A percentile compares a stretch with the other conserved stretches of the same genome.
These are phyloP conservation scores for Trichosporon asahii DNA, from an alignment of 1,284 basidiomycete species.

Conservation along the genomic window DNA sequence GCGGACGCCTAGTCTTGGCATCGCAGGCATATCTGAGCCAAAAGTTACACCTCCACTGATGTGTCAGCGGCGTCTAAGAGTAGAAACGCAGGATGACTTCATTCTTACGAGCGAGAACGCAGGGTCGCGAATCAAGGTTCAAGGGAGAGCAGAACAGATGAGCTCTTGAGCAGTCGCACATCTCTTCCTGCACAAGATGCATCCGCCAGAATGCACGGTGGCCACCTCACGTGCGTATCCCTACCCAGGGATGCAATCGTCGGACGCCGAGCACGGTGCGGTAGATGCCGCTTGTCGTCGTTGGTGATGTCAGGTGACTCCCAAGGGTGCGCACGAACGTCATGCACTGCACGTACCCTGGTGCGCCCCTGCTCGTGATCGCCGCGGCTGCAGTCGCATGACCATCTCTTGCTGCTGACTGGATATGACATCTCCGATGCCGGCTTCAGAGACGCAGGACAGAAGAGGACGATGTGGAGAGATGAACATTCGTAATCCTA, in stretches of 20 bases:
- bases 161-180: neutral
- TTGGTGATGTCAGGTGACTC: neutral
- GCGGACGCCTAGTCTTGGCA: neutral
- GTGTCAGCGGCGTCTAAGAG: neutral
- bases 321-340: neutral
- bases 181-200: neutral
- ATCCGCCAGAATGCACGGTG: neutral
- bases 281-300: neutral
- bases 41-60: neutral
- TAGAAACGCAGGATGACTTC: neutral
- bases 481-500: no score
- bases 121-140: neutral
- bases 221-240: neutral
- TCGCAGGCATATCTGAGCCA: neutral
- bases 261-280: neutral
- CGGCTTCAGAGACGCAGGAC: no score
- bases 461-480: no score
- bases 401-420: neutral
- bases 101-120: neutral
- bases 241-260: neutral
- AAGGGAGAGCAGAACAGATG: neutral
- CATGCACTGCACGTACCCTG: neutral
- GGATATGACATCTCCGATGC: no score
- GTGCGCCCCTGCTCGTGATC: no score
- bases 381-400: neutral